phyloP scores from a whole-genome alignment of 257 asterid species.

The Solanum okadae region DNA sequence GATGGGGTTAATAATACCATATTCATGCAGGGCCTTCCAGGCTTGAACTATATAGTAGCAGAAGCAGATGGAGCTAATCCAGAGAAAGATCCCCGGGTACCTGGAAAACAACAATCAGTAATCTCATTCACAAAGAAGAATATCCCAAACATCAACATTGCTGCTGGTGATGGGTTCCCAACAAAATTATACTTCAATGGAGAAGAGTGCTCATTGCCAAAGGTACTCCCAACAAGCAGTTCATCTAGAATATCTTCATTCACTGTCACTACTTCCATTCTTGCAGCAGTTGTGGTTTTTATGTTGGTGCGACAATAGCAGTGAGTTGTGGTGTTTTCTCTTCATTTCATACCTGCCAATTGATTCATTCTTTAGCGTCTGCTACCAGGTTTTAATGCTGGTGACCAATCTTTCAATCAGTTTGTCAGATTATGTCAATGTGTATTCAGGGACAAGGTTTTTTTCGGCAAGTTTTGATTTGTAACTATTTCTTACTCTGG shows the following conservation, averaged over 20 bases:
- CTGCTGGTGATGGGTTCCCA: slow-evolving; percentile 86
- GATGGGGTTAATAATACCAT: slow-evolving; percentile 53
- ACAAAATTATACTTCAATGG: slow-evolving; percentile 84
- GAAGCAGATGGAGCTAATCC: slow-evolving; percentile 56
- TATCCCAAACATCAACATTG: slow-evolving; percentile 47
- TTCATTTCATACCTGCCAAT: slow-evolving; percentile 14
- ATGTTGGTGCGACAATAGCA: slow-evolving; percentile 37
- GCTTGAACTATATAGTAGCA: slow-evolving; percentile 70
- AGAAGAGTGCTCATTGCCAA: slow-evolving; percentile 77
- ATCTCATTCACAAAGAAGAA: slow-evolving; percentile 78
- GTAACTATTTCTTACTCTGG: background rate
- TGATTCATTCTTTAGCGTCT: slow-evolving; percentile 55
- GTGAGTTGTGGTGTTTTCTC: background rate
- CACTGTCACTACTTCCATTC: slow-evolving; percentile 1
- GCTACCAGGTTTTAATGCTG: background rate
- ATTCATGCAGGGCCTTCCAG: slow-evolving; percentile 76
- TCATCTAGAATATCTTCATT: slow-evolving; percentile 27
- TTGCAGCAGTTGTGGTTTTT: slow-evolving; percentile 11
- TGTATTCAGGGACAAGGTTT: background rate
- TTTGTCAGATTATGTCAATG: background rate
- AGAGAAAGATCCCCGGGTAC: slow-evolving; percentile 41
- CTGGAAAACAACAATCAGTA: slow-evolving; percentile 92
- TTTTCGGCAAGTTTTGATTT: background rate
- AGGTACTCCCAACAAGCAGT: slow-evolving; percentile 42
- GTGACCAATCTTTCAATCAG: background rate